phyloP scores from a whole-genome alignment of 2,329 filamentous ascomycete genomes.

The Verticillium nubilum region DNA sequence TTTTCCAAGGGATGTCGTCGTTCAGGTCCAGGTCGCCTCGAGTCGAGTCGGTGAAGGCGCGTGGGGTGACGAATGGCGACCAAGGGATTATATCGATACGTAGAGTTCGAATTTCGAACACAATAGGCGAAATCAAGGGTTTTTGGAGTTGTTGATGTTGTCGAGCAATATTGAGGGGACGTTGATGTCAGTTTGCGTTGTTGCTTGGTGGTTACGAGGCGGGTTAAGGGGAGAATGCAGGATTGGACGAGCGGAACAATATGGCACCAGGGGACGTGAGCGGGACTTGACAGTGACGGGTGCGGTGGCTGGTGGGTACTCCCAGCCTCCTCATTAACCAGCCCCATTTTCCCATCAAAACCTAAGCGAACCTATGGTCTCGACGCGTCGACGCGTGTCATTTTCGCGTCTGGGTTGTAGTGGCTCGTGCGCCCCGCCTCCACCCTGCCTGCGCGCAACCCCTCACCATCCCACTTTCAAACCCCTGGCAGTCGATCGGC shows the following conservation, averaged over 20 bases:
- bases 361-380: not conserved
- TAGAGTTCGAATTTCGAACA: not conserved
- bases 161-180: not conserved
- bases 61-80: not conserved
- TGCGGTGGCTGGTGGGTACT: not conserved
- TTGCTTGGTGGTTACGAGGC: not conserved
- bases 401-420: constrained; percentile 7
- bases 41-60: not conserved
- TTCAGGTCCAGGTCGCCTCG: not conserved
- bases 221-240: not conserved
- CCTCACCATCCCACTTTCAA: not conserved
- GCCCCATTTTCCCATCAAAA: not conserved
- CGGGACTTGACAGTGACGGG: not conserved
- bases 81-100: not conserved
- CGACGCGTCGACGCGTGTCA: constrained; percentile 6
- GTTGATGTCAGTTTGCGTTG: not conserved
- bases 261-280: not conserved
- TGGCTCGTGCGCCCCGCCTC: not conserved
- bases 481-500: not conserved
- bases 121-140: not conserved
- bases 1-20: not conserved
- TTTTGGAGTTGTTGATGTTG: not conserved
- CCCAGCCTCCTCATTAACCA: not conserved
- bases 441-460: not conserved
- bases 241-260: not conserved